Conservation (phyloP, 2,329 filamentous ascomycete genomes). For the Cercospora zeae-maydis region DNA sequence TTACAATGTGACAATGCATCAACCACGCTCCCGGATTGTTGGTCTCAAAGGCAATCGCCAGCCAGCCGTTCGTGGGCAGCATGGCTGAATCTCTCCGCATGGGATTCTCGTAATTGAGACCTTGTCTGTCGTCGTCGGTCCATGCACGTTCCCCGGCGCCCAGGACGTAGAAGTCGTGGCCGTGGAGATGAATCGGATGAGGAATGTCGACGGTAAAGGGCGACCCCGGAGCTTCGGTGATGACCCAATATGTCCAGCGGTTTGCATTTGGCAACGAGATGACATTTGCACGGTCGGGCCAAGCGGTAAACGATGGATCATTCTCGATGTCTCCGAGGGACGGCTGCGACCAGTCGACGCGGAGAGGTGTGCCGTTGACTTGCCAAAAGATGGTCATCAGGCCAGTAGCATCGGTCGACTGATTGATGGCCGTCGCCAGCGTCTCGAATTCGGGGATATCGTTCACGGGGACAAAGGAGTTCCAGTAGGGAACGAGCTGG, state of each 20-base stretch:
- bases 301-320: conserved; percentile 38
- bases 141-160: conserved; percentile 29
- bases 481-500: conserved; percentile 39
- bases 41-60: conserved; percentile 42
- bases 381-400: conserved; percentile 38
- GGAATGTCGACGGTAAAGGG: conserved; percentile 33
- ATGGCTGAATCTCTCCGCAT: conserved; percentile 42
- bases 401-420: conserved; percentile 30
- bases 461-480: conserved; percentile 36
- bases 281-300: conserved; percentile 38
- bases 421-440: conserved; percentile 32
- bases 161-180: conserved; percentile 36
- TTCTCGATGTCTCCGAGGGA: conserved; percentile 44
- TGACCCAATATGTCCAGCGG: conserved; percentile 37
- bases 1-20: conserved; percentile 43
- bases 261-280: conserved; percentile 31
- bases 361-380: conserved; percentile 44
- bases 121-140: conserved; percentile 22
- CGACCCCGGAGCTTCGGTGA: conserved; percentile 31
- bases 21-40: conserved; percentile 46
- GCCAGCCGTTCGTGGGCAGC: conserved; percentile 38
- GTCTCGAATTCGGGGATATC: conserved; percentile 31
- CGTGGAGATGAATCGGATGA: conserved; percentile 42
- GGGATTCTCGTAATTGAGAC: conserved; percentile 39
- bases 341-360: conserved; percentile 45